phyloP scores from a whole-genome alignment of 306 rosid genomes.

The Alnus glutinosa region DNA sequence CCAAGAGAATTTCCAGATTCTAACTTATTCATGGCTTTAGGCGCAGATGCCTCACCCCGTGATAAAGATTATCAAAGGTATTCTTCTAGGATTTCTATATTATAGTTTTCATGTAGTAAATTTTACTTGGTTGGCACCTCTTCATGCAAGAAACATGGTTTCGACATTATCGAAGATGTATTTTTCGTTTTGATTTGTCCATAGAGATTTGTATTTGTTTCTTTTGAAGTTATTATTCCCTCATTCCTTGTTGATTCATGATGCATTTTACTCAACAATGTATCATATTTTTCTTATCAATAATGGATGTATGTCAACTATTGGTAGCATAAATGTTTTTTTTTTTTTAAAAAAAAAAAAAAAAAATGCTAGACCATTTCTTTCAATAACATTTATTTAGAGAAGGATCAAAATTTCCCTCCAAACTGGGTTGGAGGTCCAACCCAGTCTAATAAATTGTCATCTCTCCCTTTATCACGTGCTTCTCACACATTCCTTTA shows the following conservation, averaged over 20 bases:
- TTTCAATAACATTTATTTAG: too few species aligned
- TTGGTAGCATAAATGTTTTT: too few species aligned
- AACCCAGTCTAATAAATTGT: too few species aligned
- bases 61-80: constrained; percentile 78
- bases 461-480: too few species aligned
- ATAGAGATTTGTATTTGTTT: background rate
- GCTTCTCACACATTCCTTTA: too few species aligned
- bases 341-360: too few species aligned
- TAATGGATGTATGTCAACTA: too few species aligned
- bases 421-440: too few species aligned
- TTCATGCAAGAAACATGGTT: background rate
- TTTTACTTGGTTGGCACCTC: constrained; percentile 10
- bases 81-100: constrained; percentile 18
- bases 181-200: background rate
- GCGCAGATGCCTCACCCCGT: constrained; percentile 63
- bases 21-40: constrained; percentile 50
- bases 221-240: background rate
- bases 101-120: constrained; percentile 18
- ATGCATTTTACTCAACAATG: background rate
- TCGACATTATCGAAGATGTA: background rate
- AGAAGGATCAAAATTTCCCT: too few species aligned
- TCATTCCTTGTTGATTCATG: background rate
- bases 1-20: constrained; percentile 64
- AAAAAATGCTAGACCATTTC: too few species aligned
- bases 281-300: too few species aligned